phyloP scores from a whole-genome alignment of 495 filamentous ascomycete genomes.

The Aspergillus kassunensis region DNA sequence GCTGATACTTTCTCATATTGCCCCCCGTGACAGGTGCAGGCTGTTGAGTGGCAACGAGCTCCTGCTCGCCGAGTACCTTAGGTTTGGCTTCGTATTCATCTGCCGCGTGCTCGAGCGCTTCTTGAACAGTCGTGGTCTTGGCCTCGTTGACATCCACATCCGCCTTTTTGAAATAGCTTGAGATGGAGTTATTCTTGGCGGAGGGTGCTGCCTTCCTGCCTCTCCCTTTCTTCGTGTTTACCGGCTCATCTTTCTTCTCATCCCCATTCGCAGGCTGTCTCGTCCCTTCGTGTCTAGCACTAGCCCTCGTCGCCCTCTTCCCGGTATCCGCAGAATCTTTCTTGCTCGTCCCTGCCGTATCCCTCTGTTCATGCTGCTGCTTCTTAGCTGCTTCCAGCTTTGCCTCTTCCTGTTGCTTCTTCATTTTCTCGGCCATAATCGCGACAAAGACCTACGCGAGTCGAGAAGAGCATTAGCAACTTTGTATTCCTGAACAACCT shows the following conservation, averaged over 20 bases:
- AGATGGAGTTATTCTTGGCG: slow-evolving; percentile 41
- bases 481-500: not conserved
- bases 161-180: slow-evolving; percentile 56
- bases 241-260: slow-evolving; percentile 8
- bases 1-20: slow-evolving; percentile 87
- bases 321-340: slow-evolving; percentile 16
- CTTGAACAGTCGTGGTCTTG: slow-evolving; percentile 43
- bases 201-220: slow-evolving; percentile 27
- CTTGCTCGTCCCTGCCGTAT: slow-evolving; percentile 7
- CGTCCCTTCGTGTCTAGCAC: slow-evolving; percentile 30
- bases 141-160: slow-evolving; percentile 50
- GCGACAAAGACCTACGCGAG: slow-evolving; percentile 39
- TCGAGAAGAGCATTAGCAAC: not conserved
- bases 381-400: slow-evolving; percentile 43
- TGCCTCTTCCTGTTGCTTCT: slow-evolving; percentile 57
- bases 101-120: slow-evolving; percentile 52
- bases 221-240: slow-evolving; percentile 26
- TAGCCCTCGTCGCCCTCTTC: slow-evolving; percentile 30
- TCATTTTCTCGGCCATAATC: slow-evolving; percentile 62
- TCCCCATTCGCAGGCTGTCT: slow-evolving; percentile 21
- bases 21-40: slow-evolving; percentile 82
- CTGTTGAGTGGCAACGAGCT: slow-evolving; percentile 76
- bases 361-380: slow-evolving; percentile 22
- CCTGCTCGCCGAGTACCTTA: slow-evolving; percentile 66
- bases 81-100: slow-evolving; percentile 55